Percentiles rank a stretch among this genome's conserved stretches.
phyloP scores from a whole-genome alignment of 768 basidiomycete species.

The Russula griseocarnosa region DNA sequence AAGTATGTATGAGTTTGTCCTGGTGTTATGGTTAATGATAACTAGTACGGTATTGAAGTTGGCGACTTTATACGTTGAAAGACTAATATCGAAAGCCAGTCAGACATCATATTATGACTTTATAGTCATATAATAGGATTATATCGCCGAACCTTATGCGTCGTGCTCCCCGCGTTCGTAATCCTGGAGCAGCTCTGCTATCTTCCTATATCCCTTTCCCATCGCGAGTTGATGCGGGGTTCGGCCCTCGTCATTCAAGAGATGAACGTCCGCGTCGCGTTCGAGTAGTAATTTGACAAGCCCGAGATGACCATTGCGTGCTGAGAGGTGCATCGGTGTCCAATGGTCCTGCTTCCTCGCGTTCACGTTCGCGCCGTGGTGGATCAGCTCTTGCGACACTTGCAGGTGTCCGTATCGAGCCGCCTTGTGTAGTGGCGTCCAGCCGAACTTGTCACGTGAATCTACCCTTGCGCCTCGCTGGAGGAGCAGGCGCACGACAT shows the following conservation, averaged over 20 bases:
- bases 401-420: not conserved
- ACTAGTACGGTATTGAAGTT: no score
- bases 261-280: not conserved
- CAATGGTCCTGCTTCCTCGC: not conserved
- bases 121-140: not conserved
- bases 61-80: no score
- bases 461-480: not conserved
- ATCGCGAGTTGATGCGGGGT: not conserved
- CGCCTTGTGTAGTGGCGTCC: slow-evolving; percentile 13
- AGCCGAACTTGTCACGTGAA: not conserved
- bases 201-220: not conserved
- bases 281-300: slow-evolving; percentile 1
- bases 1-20: not conserved
- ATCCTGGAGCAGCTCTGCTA: not conserved
- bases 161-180: not conserved
- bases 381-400: not conserved
- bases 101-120: not conserved
- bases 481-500: not conserved
- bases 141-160: not conserved
- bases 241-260: not conserved
- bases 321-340: slow-evolving; percentile 11
- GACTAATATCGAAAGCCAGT: not conserved
- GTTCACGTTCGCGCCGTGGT: slow-evolving; percentile 6
- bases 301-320: slow-evolving; percentile 2
- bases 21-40: not conserved